Evolutionary conservation across 140 eudicot genomes (phyloP).

Genomic region (Flaveria floridana): DNA sequence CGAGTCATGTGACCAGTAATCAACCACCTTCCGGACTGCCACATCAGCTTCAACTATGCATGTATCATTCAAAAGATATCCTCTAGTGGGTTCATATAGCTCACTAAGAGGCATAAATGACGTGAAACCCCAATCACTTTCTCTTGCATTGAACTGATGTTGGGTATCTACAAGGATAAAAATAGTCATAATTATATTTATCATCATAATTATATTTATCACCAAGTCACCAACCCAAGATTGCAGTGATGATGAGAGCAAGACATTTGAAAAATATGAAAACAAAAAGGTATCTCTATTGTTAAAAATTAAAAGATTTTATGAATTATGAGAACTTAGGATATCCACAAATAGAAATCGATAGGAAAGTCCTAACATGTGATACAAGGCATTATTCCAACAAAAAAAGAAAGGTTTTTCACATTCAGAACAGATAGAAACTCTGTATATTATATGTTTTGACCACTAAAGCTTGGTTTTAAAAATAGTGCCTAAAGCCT

Average conservation of each 20-base stretch:
- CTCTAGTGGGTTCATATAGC: conserved; percentile 74
- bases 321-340: neutral
- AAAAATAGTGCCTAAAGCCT: no score
- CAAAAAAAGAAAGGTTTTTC: neutral
- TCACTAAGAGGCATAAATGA: conserved; percentile 93
- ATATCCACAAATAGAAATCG: neutral
- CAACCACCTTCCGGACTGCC: conserved; percentile 73
- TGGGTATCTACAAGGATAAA: conserved; percentile 61
- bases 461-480: neutral
- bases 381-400: neutral
- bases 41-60: conserved; percentile 85
- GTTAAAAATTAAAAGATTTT: neutral
- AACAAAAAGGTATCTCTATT: neutral
- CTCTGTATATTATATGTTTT: neutral
- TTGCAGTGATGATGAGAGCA: conserved; percentile 22
- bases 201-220: neutral
- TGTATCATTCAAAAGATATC: conserved; percentile 72
- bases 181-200: neutral
- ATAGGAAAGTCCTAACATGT: conserved; percentile 1
- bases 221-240: conserved; percentile 12
- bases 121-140: conserved; percentile 99
- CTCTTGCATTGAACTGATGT: conserved; percentile 79
- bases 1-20: conserved; percentile 89
- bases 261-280: conserved; percentile 7
- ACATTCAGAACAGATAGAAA: neutral